phyloP scores from a whole-genome alignment of 495 filamentous ascomycete genomes.

The Hypoxylon intermedium region DNA sequence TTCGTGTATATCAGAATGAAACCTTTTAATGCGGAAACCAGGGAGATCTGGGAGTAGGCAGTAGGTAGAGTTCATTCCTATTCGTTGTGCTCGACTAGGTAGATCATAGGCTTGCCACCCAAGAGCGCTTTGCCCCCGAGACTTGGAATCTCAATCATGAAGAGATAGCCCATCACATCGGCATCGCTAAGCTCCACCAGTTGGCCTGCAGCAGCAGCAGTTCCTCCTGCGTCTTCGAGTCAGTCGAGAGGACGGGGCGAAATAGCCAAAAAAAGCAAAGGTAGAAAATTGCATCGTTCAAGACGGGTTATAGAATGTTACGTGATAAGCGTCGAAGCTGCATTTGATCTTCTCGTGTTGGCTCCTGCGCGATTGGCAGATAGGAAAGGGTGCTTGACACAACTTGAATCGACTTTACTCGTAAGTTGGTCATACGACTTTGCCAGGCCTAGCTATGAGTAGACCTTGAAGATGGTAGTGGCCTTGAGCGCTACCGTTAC shows the following conservation, averaged over 20 bases:
- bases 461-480: slow-evolving; percentile 4
- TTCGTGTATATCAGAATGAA: slow-evolving; percentile 25
- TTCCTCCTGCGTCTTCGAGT: slow-evolving; percentile 70
- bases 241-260: slow-evolving; percentile 20
- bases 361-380: background rate
- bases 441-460: background rate
- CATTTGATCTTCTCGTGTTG: background rate
- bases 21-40: slow-evolving; percentile 15
- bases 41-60: slow-evolving; percentile 1
- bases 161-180: slow-evolving; percentile 84
- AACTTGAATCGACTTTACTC: slow-evolving; percentile 6
- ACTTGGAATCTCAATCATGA: slow-evolving; percentile 95
- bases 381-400: background rate
- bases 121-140: slow-evolving; percentile 92
- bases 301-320: slow-evolving; percentile 8
- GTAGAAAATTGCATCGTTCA: slow-evolving; percentile 9
- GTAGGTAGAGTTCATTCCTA: slow-evolving; percentile 34
- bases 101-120: slow-evolving; percentile 77
- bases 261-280: slow-evolving; percentile 8
- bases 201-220: slow-evolving; percentile 83
- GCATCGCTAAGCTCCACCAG: slow-evolving; percentile 87
- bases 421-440: slow-evolving; percentile 5
- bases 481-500: slow-evolving; percentile 2
- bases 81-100: slow-evolving; percentile 67
- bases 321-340: background rate